Evolutionary conservation across 1,139 yeast genomes (phyloP), one percentile per base, ranked within the genome.

Genomic region (Hansenula sp.): DNA sequence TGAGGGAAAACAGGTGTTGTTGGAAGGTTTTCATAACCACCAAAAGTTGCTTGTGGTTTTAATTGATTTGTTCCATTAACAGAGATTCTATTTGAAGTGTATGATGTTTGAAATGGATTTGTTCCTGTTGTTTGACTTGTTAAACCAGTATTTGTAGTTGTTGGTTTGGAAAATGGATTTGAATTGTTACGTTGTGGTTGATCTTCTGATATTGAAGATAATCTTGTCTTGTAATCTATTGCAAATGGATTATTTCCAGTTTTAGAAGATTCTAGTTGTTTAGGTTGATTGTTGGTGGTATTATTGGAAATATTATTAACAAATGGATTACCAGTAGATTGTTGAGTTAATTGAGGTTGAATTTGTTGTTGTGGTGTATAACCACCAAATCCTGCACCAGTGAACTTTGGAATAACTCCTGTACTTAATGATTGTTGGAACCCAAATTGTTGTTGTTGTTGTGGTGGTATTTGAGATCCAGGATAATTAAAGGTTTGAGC

Each of bases 1-100:
- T 77, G 77, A 0, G 86, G 86, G 52, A 81, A 81, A 1, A 80
- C 83, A 4, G 87, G 73, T 3, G 76, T 60, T 0, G 87, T 80
- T 3, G 81, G 81, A 31, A 79, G 51, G 40, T 66, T 65, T 55
- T 81, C 88, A 44, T 78, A 68, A 0, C 88, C 88, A 6, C 87
- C 88, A 18, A 85, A 82, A 2, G 87, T 80, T 4, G 75, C 69
- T 51, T 77, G 82, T 12, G 70, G 65, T 44, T 65, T 62, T 39
- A 75, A 45, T 16, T 59, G 61, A 31, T 51, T 21, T 7, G 9
- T 9, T 7, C 24, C 61, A 24, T 21, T 31, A 2, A 51, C 32
- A 25, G 60, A 50, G 33, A 56, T 51, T 17, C 51, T 44, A 36
- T 45, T 44, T 25, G 53, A 47, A 4, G 54, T 36, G 36, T 45